Base-by-base conservation (phyloP, 306 rosid species). In the Prunus campanulata region DNA sequence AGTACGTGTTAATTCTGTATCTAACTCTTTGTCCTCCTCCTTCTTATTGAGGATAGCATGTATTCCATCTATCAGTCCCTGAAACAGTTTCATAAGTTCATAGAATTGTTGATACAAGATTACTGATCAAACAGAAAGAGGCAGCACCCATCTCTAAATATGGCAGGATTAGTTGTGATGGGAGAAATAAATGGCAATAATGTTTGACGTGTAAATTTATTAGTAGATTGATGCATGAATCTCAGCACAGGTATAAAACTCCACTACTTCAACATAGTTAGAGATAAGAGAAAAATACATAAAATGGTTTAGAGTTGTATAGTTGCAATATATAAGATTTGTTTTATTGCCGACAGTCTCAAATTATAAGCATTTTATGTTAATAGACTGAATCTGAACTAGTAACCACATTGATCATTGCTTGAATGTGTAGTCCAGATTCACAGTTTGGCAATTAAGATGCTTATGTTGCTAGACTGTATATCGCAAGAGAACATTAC, bases 41-140 rank as follows among this genome's bases (percentile, higher is more conserved):
- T 57, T 90, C 69, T 81, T 86, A 82, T 75, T 76, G 42, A 86
- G 78, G 46, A 86, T 77, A 65, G 84, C 80, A 64, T 73, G 66
- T 51, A 94, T 81, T 83, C 86, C 97, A 74, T 91, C 97, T 7
- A 87, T 90, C 57, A 94, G 91, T 57, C 98, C 98, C 98, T 94
- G 89, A 59, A 54, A 74, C 61, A 42, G 61, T 48, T 52, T 42
- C n/a, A 63, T 4, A 11, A 25, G 2, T 56, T 61, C 39, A 47
- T 6, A 11, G 60, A 24, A 57, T 35, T 57, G 64, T 35, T 55
- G 14, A 32, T 54, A n/a, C 51, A 71, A 10, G 13, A 22, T 13
- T 6, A 35, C 54, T 56, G 67, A 48, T 30, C 8, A 61, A 72
- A 29, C 47, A 13, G 50, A 78, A 29, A 68, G 62, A 51, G 61